phyloP scores from a whole-genome alignment of 805 yeast species.

The Lipomyces anomalus region DNA sequence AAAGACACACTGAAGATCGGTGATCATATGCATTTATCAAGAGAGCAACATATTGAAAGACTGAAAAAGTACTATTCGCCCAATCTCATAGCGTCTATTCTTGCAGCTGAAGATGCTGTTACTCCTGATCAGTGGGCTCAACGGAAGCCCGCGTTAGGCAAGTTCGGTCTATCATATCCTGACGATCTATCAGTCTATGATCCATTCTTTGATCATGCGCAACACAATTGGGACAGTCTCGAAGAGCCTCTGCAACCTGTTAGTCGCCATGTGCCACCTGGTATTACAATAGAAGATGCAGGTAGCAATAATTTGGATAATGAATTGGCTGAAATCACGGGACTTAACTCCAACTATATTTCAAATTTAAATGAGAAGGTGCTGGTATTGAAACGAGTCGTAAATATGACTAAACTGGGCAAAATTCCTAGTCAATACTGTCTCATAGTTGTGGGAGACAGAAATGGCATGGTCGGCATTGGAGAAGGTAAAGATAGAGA shows the following conservation, averaged over 20 bases:
- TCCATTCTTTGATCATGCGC: constrained; percentile 66
- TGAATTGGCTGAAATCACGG: background rate
- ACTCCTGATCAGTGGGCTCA: constrained; percentile 55
- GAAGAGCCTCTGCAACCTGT: constrained; percentile 53
- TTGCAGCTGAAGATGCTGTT: constrained; percentile 70
- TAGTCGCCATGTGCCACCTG: constrained; percentile 48
- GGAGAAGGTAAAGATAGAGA: constrained; percentile 91
- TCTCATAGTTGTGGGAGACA: constrained; percentile 85
- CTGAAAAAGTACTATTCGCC: constrained; percentile 76
- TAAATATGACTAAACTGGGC: constrained; percentile 89
- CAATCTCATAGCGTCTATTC: constrained; percentile 71
- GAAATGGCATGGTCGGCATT: constrained; percentile 86
- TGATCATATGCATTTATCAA: constrained; percentile 3
- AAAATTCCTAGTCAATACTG: constrained; percentile 78
- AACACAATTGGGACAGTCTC: constrained; percentile 43
- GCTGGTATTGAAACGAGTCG: constrained; percentile 53
- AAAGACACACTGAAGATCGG: background rate
- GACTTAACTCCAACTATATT: constrained; percentile 8
- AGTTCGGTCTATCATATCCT: constrained; percentile 63
- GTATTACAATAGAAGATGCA: background rate
- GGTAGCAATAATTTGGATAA: background rate
- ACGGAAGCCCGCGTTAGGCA: constrained; percentile 40
- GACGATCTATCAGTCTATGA: constrained; percentile 70
- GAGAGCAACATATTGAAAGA: constrained; percentile 45
- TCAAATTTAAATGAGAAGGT: constrained; percentile 1